These are phyloP conservation scores for Dictyostelium brefeldianum DNA, from an alignment of 78 protist genomes.

Conservation along the genomic window DNA sequence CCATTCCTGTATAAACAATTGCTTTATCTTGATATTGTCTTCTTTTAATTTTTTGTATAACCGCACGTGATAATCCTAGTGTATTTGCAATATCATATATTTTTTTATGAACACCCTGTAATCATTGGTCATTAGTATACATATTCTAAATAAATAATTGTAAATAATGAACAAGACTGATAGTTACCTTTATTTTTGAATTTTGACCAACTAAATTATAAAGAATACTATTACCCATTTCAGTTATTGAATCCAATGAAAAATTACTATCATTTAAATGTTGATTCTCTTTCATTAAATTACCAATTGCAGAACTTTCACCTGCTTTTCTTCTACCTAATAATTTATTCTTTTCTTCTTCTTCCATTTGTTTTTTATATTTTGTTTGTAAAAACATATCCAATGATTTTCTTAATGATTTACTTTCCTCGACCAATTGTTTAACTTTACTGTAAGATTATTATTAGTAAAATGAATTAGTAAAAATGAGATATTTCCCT, in stretches of 20 bases:
- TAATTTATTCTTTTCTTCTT: conserved; percentile 61
- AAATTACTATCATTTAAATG: conserved; percentile 20
- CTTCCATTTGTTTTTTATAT: conserved; percentile 76
- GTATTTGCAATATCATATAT: conserved; percentile 78
- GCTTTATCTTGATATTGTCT: conserved; percentile 63
- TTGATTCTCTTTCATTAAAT: conserved; percentile 62
- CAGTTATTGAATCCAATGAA: conserved; percentile 29
- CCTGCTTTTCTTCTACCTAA: conserved; percentile 47
- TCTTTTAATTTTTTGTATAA: conserved; percentile 59
- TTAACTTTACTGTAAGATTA: conserved; percentile 30
- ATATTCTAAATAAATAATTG: neutral
- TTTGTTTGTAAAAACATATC: conserved; percentile 47
- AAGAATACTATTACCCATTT: conserved; percentile 48
- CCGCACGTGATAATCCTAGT: conserved; percentile 46
- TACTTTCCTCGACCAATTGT: conserved; percentile 44
- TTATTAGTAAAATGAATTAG: neutral
- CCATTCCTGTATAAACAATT: conserved; percentile 73
- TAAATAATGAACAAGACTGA: too few species aligned
- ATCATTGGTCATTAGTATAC: neutral
- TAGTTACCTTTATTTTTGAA: conserved; percentile 53
- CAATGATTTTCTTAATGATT: conserved; percentile 76
- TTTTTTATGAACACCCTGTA: conserved; percentile 65
- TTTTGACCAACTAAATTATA: conserved; percentile 63
- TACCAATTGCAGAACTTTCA: conserved; percentile 33
- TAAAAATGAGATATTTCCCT: neutral